These are phyloP conservation scores for Debaryomyces hansenii DNA, from an alignment of 805 yeast genomes.

Conservation along the genomic window DNA sequence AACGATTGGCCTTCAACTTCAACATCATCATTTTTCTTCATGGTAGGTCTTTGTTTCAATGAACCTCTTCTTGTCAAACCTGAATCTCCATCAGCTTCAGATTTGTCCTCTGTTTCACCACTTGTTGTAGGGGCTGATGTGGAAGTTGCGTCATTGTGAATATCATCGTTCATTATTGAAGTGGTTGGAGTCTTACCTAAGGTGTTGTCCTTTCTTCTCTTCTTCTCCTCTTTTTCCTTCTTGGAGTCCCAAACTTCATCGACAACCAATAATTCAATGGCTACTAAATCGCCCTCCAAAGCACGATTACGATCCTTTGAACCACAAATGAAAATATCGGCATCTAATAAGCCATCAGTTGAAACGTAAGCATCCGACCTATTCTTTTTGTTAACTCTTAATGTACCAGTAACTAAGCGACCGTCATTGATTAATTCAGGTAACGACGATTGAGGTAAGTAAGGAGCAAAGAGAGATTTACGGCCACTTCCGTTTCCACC, in stretches of 20 bases:
- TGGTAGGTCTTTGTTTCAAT: constrained; percentile 90
- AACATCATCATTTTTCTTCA: constrained; percentile 96
- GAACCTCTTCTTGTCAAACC: constrained; percentile 77
- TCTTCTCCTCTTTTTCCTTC: constrained; percentile 95
- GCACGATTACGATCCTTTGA: constrained; percentile 98
- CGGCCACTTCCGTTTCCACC: constrained; percentile 47
- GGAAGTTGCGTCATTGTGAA: constrained; percentile 79
- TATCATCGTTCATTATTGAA: constrained; percentile 58
- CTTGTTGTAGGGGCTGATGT: constrained; percentile 29
- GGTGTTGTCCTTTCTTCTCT: constrained; percentile 72
- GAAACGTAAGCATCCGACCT: constrained; percentile 98
- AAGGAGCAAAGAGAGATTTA: constrained; percentile 91
- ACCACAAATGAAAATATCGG: constrained; percentile 97
- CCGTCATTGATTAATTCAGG: constrained; percentile 91
- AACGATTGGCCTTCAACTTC: constrained; percentile 98
- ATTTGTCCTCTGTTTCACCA: constrained; percentile 16
- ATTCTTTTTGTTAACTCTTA: constrained; percentile 93
- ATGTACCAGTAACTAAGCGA: constrained; percentile 83
- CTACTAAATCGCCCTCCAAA: constrained; percentile 93
- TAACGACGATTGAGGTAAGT: constrained; percentile 87
- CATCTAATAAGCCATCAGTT: constrained; percentile 92
- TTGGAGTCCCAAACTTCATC: constrained; percentile 98
- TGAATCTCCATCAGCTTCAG: constrained; percentile 33
- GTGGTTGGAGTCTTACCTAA: constrained; percentile 31
- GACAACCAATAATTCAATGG: constrained; percentile 89